These are phyloP conservation scores for Biscogniauxia mediterranea DNA, from an alignment of 2,329 filamentous ascomycete genomes.

Conservation along the genomic window DNA sequence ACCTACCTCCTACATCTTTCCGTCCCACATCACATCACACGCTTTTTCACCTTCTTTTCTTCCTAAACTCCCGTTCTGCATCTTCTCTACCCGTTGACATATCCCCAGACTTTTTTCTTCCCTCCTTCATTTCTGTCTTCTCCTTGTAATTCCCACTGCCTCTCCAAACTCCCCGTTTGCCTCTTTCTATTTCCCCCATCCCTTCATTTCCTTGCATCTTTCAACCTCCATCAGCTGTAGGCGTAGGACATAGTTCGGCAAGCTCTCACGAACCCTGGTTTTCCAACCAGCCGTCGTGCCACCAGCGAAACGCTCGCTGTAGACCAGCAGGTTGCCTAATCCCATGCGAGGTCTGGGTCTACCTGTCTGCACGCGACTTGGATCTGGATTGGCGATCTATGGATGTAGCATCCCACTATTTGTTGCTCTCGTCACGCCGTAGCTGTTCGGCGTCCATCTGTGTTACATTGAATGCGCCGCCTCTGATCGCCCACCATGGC, in stretches of 20 bases:
- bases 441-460: slow-evolving; percentile 31
- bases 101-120: slow-evolving; percentile 5
- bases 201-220: slow-evolving; percentile 15
- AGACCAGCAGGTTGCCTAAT: slow-evolving; percentile 17
- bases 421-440: slow-evolving; percentile 25
- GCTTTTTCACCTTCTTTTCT: slow-evolving; percentile 14
- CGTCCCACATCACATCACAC: slow-evolving; percentile 22
- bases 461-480: slow-evolving; percentile 34
- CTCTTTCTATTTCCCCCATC: slow-evolving; percentile 12
- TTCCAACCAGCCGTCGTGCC: slow-evolving; percentile 22
- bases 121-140: slow-evolving; percentile 11
- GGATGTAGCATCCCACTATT: slow-evolving; percentile 27
- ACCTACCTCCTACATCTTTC: slow-evolving; percentile 19
- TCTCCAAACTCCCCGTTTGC: slow-evolving; percentile 8
- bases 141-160: slow-evolving; percentile 19
- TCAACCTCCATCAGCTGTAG: slow-evolving; percentile 9
- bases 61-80: slow-evolving; percentile 3
- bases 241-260: slow-evolving; percentile 23
- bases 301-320: slow-evolving; percentile 23
- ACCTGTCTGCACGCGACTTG: slow-evolving; percentile 22
- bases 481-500: slow-evolving; percentile 36
- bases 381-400: slow-evolving; percentile 27
- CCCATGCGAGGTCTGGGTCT: slow-evolving; percentile 25
- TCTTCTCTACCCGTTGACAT: not conserved
- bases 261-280: slow-evolving; percentile 23